Conservation (phyloP, 139 green algal species). For the Chlorella sorokiniana region DNA sequence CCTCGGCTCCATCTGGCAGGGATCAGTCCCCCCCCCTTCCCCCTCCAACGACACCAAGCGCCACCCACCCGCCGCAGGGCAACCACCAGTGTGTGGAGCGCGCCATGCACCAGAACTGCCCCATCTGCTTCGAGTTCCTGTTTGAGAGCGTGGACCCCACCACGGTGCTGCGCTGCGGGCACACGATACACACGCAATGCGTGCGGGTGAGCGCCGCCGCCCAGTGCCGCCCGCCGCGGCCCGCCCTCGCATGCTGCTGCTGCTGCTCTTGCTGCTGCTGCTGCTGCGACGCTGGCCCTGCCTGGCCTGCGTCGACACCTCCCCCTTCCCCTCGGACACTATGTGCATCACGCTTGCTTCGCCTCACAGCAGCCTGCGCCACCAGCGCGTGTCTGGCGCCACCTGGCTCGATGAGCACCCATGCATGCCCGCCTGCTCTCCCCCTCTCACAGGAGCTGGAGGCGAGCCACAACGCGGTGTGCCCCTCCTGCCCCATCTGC, state of each 20-base stretch:
- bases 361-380: too few species aligned
- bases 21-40: neutral
- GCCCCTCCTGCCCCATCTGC: constrained; percentile 78
- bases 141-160: constrained; percentile 89
- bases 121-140: constrained; percentile 90
- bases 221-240: neutral
- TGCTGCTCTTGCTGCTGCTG: neutral
- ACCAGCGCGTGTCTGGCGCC: too few species aligned
- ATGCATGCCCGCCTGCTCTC: neutral
- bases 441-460: constrained; percentile 40
- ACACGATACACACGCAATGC: constrained; percentile 90
- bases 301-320: too few species aligned
- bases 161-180: constrained; percentile 87
- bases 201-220: constrained; percentile 42
- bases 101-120: constrained; percentile 90
- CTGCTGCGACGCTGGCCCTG: neutral
- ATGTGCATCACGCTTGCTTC: too few species aligned
- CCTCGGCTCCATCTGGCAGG: neutral
- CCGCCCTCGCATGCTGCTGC: neutral
- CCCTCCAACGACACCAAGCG: too few species aligned
- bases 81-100: constrained; percentile 90
- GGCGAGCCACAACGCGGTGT: constrained; percentile 52
- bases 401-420: neutral
- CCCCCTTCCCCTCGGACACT: too few species aligned
- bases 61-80: constrained; percentile 60